These are phyloP conservation scores for Fusarium robinianum DNA, from an alignment of 2,329 filamentous ascomycete species.

Conservation along the genomic window DNA sequence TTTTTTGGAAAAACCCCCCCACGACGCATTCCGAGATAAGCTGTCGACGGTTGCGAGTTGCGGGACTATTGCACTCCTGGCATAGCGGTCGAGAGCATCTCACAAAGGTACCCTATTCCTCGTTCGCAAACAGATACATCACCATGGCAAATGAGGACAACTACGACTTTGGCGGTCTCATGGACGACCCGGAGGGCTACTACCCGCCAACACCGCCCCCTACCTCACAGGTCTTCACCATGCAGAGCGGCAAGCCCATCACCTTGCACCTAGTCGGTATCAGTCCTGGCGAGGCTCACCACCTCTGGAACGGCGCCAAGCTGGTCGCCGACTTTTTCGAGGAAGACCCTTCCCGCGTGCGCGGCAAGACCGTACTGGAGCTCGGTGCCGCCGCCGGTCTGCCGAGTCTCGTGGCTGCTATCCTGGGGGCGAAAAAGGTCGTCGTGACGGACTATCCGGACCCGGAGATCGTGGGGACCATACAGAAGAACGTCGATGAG, in stretches of 20 bases:
- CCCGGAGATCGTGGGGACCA: constrained; percentile 76
- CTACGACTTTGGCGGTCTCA: constrained; percentile 58
- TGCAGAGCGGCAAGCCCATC: constrained; percentile 67
- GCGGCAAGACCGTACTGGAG: constrained; percentile 75
- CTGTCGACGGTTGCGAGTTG: too few species aligned
- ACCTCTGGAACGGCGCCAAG: constrained; percentile 88
- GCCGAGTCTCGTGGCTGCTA: constrained; percentile 76
- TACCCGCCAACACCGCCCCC: constrained; percentile 78
- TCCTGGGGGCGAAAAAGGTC: constrained; percentile 70
- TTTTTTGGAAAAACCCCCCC: too few species aligned
- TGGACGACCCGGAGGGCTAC: constrained; percentile 80
- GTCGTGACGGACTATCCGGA: constrained; percentile 92
- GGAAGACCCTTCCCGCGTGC: constrained; percentile 65
- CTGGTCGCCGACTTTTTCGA: constrained; percentile 81
- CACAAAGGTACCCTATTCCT: too few species aligned
- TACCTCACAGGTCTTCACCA: constrained; percentile 72
- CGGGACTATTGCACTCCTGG: too few species aligned
- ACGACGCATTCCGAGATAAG: too few species aligned
- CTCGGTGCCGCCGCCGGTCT: constrained; percentile 87
- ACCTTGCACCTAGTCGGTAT: constrained; percentile 81
- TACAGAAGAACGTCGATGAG: constrained; percentile 74
- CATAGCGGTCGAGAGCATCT: too few species aligned
- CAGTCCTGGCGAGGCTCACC: constrained; percentile 87
- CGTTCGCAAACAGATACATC: not conserved
- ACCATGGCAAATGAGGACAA: constrained; percentile 44